These are phyloP conservation scores for Spathaspora hagerdaliae DNA, from an alignment of 805 yeast species.

Conservation along the genomic window DNA sequence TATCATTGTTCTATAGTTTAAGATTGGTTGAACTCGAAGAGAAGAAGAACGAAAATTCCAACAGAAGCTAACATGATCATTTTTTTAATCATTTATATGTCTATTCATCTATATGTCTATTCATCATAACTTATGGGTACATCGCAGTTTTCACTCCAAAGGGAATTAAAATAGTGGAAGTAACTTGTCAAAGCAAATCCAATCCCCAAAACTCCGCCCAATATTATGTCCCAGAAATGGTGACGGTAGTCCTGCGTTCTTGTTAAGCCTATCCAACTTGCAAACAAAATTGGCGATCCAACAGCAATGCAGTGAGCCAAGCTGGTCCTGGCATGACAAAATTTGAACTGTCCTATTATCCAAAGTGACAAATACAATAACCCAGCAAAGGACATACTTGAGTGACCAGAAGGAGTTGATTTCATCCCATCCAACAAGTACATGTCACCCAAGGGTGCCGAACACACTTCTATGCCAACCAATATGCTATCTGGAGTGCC, in stretches of 20 bases:
- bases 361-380: conserved; percentile 29
- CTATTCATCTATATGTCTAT: not conserved
- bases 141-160: not conserved
- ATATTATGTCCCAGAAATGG: conserved; percentile 78
- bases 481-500: conserved; percentile 20
- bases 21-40: not conserved
- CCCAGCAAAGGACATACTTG: conserved; percentile 32
- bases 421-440: conserved; percentile 33
- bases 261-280: conserved; percentile 73
- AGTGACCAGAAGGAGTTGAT: conserved; percentile 37
- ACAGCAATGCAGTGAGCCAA: conserved; percentile 1
- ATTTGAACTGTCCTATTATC: conserved; percentile 25
- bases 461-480: conserved; percentile 30
- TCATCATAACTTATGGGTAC: conserved; percentile 4
- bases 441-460: conserved; percentile 26
- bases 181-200: conserved; percentile 57
- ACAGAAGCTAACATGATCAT: not conserved
- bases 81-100: not conserved
- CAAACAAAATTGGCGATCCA: conserved; percentile 55
- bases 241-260: conserved; percentile 93
- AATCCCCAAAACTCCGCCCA: conserved; percentile 72
- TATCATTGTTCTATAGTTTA: not conserved
- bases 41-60: not conserved
- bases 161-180: conserved; percentile 26
- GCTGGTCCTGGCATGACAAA: conserved; percentile 10